Evolutionary conservation across 176 grass and related monocot species (phyloP), one percentile per base, ranked within the genome.

Genomic region (Aegilops tauschii): DNA sequence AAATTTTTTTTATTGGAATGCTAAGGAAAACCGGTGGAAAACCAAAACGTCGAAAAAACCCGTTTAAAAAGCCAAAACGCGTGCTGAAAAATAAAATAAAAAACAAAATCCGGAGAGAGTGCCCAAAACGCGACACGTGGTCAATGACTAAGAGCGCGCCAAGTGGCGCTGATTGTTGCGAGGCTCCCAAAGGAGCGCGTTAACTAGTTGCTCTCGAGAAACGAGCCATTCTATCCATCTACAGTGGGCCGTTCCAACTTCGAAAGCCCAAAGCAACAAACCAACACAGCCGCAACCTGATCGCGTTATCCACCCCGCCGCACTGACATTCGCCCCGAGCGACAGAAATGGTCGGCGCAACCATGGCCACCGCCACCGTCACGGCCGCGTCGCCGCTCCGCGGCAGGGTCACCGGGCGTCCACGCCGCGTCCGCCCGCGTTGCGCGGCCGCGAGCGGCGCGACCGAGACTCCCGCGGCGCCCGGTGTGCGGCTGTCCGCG

Each of bases 401-500:
- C 18, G 8, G 37, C 8, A 76, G 44, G 73, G 80, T 9, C 0
- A 2, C 8, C 5, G 3, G 21, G 5, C 59, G 69, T 1, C 11
- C 16, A 27, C 89, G 32, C 61, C 80, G 68, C 3, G 58, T 35
- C 4, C 50, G 14, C 12, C 14, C 72, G 18, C 66, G 76, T 16
- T 87, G 81, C 37, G 85, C 81, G 5, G n/a, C 84, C 61, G 76
- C 77, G 7, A 61, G 86, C 62, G 50, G 61, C 69, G 69, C 77
- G n/a, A 42, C 81, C 12, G 86, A 81, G 69, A 77, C 82, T 0
- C 29, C 82, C 0, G 39, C 82, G 2, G 56, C 37, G 68, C 9
- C 82, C n/a, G 39, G 69, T 47, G 77, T 84, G 40, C 86, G 82
- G 58, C 42, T 94, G 58, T 82, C 91, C 63, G 90, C 83, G 29